Evolutionary conservation across 2,329 filamentous ascomycete genomes (phyloP), one percentile per base, ranked within the genome.

Genomic region (Torrubiellomyces zombiae): DNA sequence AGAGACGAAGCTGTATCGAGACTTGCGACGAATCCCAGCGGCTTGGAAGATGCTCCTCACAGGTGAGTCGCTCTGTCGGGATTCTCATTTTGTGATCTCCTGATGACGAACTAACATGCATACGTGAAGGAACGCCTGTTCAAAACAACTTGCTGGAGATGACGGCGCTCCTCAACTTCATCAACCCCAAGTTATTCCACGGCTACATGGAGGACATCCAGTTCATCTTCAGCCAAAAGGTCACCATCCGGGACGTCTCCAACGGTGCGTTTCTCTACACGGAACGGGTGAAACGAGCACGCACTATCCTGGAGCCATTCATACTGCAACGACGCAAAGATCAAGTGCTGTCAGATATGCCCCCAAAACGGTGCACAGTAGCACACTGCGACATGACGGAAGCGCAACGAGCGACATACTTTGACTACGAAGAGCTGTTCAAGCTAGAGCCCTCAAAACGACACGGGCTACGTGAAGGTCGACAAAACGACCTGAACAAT

Each of bases 101-200:
- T 16, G 16, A 37, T 50, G 20, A 46, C n/a, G 20, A 15, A 5
- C n/a, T 18, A 14, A 81, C 75, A 15, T n/a, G n/a, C n/a, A n/a
- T n/a, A n/a, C n/a, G n/a, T n/a, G n/a, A n/a, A n/a, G 89, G 89
- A 20, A 98, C 89, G 1, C 89, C 89, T 0, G 64, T 98, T 2
- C 81, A 91, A 47, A 91, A 98, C 53, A 95, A 95, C 45, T 59
- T 98, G 12, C 75, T 86, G 43, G 89, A 98, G 52, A 69, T 98
- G 40, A 76, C 83, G 20, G 79, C 83, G 3, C 67, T 98, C 9
- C 66, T 98, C 9, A 81, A 76, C n/a, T 95, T 98, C 44, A 83
- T 98, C 40, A 76, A 95, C 49, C 89, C 89, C 0, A 56, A 67
- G 6, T 65, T 95, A 18, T 98, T 98, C 47, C 59, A 67, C 7